Base-by-base conservation (phyloP, 1,284 basidiomycete genomes). In the Cerrena zonata region DNA sequence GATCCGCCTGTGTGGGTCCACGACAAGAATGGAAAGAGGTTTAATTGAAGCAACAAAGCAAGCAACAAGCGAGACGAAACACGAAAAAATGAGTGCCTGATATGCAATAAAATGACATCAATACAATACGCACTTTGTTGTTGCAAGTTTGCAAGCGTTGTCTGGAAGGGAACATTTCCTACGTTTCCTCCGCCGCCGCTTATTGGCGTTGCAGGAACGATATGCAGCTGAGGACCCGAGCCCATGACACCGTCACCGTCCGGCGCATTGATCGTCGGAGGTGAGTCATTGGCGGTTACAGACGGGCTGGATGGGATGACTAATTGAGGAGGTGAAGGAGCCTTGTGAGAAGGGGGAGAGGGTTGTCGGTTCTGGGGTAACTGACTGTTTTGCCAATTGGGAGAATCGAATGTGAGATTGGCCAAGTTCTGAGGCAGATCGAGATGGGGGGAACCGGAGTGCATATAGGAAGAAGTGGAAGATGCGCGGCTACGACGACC, bases 121-220 rank as follows among this genome's bases (percentile, higher is more conserved):
- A n/a, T n/a, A n/a, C n/a, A n/a, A 46, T 12, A 71, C 71, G 65
- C 56, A 81, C 82, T 77, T 72, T 78, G 75, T n/a, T n/a, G n/a
- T 72, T 78, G 75, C 42, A 80, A 65, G 22, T 49, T 50, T 25
- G 45, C 55, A 47, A 79, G 61, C 37, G 69, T 68, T 36, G 70
- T 65, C 57, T 77, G 75, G 68, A 80, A 84, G 27, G 77, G 71
- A 34, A 70, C 74, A 26, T 69, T 63, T 52, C 74, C 71, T 19
- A 69, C 67, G 45, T 68, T 69, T 24, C 69, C 74, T 40, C 69
- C 79, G 23, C 79, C 82, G 36, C 80, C 83, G 55, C 76, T 79
- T 51, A 90, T 73, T 5, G 87, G 88, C 1, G 87, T 90, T n/a
- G 87, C 86, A 24, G 87, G 87, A 4, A 89, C 86, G 53, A 90